phyloP scores from a whole-genome alignment of 2,329 filamentous ascomycete species.

The Penicillium capsulatum region DNA sequence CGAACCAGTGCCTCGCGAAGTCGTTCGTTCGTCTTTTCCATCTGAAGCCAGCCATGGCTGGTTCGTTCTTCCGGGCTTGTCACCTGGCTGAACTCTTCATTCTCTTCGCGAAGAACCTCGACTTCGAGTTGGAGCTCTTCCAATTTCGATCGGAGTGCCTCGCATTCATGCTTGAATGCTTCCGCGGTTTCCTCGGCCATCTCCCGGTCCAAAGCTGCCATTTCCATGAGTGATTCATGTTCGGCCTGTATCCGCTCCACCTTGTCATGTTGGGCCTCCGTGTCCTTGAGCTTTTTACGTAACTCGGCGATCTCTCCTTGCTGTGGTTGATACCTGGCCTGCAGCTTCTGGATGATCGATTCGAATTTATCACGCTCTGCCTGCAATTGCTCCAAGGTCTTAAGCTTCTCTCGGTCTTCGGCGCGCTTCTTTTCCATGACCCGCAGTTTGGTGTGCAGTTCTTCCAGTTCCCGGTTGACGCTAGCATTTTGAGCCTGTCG shows the following conservation, averaged over 20 bases:
- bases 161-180: slow-evolving; percentile 72
- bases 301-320: slow-evolving; percentile 74
- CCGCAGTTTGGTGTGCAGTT: slow-evolving; percentile 80
- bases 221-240: slow-evolving; percentile 77
- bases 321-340: slow-evolving; percentile 80
- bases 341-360: slow-evolving; percentile 81
- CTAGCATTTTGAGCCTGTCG: slow-evolving; percentile 47
- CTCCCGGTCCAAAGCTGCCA: slow-evolving; percentile 84
- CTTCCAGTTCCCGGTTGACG: slow-evolving; percentile 68
- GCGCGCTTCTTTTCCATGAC: slow-evolving; percentile 80
- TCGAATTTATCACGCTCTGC: slow-evolving; percentile 57
- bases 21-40: slow-evolving; percentile 86
- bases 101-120: slow-evolving; percentile 82
- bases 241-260: slow-evolving; percentile 74
- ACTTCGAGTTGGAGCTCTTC: slow-evolving; percentile 87
- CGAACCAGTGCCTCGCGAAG: slow-evolving; percentile 79
- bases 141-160: slow-evolving; percentile 66
- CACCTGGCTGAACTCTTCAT: slow-evolving; percentile 73
- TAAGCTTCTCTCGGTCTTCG: slow-evolving; percentile 82
- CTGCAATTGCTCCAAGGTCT: slow-evolving; percentile 70
- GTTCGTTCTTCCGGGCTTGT: slow-evolving; percentile 85
- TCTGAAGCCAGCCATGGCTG: slow-evolving; percentile 81
- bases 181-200: slow-evolving; percentile 95
- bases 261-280: slow-evolving; percentile 63
- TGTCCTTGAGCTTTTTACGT: slow-evolving; percentile 72